Base-by-base conservation (phyloP, 495 filamentous ascomycete genomes). In the Aspergillus taichungensis region DNA sequence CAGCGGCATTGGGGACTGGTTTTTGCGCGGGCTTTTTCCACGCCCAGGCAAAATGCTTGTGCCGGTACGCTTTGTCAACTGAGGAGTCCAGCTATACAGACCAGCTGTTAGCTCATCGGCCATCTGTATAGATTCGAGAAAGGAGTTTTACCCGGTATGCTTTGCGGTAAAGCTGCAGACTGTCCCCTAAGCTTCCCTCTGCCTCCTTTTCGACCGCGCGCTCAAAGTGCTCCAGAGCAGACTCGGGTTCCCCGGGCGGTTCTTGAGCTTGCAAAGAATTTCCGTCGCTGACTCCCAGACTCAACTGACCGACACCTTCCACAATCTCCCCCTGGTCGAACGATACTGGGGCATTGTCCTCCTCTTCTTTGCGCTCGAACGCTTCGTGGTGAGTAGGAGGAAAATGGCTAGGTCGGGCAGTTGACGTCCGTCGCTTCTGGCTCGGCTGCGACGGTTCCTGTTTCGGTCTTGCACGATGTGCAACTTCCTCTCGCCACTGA, bases 151-250 rank as follows among this genome's bases (percentile, higher is more conserved):
- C 87, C 54, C 82, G 77, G 55, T 90, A 97, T 3, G 92, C 92
- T 57, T 87, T 88, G 43, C 92, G 77, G 58, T 98, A 97, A 49
- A 92, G 78, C 48, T 74, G 79, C 37, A 98, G 55, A 62, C 92
- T 96, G 50, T 97, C 92, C 4, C 92, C 91, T 13, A 97, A 67
- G 44, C 75, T 91, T 0, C 92, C 92, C 46, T 82, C 80, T 0
- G 73, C 73, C 65, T 97, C 94, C 55, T 78, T 86, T 67, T 95
- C 87, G 6, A 94, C 88, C 0, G 91, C 94, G 60, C 77, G 75
- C 60, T 97, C 92, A 56, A 94, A 97, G 61, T 95, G 87, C 55
- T 96, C 92, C 33, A 97, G 64, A 3, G 92, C 92, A 6, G 89
- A 86, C 14, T 67, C 67, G 9, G 84, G 88, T 52, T 87, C 83